Conservation (phyloP, 2,329 filamentous ascomycete genomes). For the Talaromyces verruculosus region DNA sequence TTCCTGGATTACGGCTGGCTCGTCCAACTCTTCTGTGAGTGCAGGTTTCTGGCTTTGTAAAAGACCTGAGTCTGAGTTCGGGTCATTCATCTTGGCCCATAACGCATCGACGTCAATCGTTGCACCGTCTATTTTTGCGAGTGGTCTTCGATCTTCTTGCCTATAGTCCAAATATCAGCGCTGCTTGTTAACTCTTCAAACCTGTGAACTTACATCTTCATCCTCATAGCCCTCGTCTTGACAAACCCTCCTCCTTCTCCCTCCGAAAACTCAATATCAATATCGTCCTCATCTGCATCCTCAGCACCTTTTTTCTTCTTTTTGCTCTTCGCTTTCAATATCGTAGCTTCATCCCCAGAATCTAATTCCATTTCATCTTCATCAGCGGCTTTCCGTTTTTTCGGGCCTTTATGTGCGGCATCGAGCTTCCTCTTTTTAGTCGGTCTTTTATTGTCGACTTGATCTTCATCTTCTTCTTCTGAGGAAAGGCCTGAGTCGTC, state of each 20-base stretch:
- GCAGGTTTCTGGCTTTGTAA: constrained; percentile 22
- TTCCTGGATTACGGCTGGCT: constrained; percentile 19
- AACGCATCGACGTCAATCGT: constrained; percentile 57
- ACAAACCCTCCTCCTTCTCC: constrained; percentile 53
- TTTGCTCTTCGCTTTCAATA: constrained; percentile 48
- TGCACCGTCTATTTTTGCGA: constrained; percentile 51
- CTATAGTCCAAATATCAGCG: constrained; percentile 26
- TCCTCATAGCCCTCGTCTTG: constrained; percentile 55
- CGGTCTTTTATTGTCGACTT: constrained; percentile 27
- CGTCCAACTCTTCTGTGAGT: constrained; percentile 10
- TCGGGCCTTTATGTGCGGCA: constrained; percentile 25
- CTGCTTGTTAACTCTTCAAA: background rate
- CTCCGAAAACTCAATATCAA: constrained; percentile 39
- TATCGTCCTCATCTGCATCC: constrained; percentile 36
- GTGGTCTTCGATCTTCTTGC: constrained; percentile 50
- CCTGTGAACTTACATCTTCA: constrained; percentile 41
- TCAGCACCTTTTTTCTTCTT: constrained; percentile 37
- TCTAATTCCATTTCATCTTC: constrained; percentile 47
- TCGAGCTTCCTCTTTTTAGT: constrained; percentile 41
- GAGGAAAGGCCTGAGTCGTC: constrained; percentile 36
- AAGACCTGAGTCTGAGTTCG: constrained; percentile 26
- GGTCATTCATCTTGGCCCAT: constrained; percentile 54
- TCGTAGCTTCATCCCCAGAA: constrained; percentile 59
- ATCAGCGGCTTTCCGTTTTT: constrained; percentile 23
- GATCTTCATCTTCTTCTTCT: constrained; percentile 35